phyloP scores from a whole-genome alignment of 352 stramenopile genomes.

The Peronospora belbahrii region DNA sequence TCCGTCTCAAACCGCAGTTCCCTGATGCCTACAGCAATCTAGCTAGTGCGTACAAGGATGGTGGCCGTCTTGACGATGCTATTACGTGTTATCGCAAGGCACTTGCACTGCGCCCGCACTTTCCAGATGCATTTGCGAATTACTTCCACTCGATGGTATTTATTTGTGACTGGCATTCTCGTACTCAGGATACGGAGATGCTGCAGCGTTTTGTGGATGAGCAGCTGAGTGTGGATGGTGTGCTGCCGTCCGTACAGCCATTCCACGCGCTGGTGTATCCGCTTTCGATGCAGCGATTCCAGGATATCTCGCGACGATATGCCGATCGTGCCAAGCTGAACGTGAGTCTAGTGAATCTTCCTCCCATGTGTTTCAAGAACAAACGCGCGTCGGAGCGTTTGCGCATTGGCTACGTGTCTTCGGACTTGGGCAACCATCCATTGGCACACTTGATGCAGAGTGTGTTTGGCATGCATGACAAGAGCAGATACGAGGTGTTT shows the following conservation, averaged over 20 bases:
- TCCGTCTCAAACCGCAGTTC: conserved; percentile 86
- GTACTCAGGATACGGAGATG: conserved; percentile 68
- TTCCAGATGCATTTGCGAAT: conserved; percentile 89
- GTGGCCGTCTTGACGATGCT: conserved; percentile 82
- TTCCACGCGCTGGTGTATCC: conserved; percentile 91
- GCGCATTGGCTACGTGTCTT: conserved; percentile 86
- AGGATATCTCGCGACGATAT: conserved; percentile 70
- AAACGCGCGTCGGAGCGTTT: conserved; percentile 63
- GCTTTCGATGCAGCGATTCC: conserved; percentile 64
- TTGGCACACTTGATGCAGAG: conserved; percentile 88
- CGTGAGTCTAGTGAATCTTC: conserved; percentile 79
- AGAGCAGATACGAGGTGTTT: conserved; percentile 83
- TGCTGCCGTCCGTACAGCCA: conserved; percentile 86
- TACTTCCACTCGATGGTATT: conserved; percentile 89
- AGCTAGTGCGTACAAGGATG: conserved; percentile 89
- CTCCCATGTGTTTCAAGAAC: conserved; percentile 55
- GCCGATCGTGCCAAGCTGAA: conserved; percentile 83
- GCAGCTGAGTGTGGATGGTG: conserved; percentile 44
- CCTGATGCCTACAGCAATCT: conserved; percentile 90
- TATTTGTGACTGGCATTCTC: conserved; percentile 88
- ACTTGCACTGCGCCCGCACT: conserved; percentile 83
- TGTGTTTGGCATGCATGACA: conserved; percentile 88
- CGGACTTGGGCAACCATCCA: conserved; percentile 89
- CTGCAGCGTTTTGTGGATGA: conserved; percentile 59
- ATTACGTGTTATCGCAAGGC: conserved; percentile 92